These are phyloP conservation scores for Cenchrus americanus DNA, from an alignment of 176 grass and related monocot genomes.

Conservation along the genomic window DNA sequence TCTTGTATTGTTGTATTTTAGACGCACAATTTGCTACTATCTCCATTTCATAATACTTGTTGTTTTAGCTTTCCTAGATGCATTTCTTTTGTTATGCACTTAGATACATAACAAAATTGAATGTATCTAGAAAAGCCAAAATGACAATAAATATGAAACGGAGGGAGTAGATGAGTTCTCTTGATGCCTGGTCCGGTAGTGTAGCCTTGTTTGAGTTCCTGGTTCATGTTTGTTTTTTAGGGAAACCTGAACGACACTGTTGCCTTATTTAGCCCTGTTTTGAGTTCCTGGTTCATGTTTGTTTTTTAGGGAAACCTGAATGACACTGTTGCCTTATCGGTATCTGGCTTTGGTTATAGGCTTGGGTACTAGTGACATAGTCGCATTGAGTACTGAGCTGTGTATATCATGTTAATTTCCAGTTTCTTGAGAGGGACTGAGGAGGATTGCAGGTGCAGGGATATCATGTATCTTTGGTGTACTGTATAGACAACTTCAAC, in stretches of 20 bases:
- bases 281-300: not conserved
- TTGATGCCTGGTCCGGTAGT: no score
- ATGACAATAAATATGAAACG: no score
- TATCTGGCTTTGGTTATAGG: constrained; percentile 15
- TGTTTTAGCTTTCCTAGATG: no score
- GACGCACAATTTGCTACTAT: no score
- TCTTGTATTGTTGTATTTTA: no score
- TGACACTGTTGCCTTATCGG: no score
- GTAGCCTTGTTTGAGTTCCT: not conserved
- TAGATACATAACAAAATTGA: no score
- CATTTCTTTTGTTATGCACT: no score
- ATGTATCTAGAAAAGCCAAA: no score
- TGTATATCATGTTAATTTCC: not conserved
- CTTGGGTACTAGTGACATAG: no score
- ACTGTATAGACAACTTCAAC: constrained; percentile 76
- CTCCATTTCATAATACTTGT: no score
- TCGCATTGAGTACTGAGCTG: not conserved
- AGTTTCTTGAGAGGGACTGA: constrained; percentile 51
- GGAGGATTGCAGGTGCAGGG: constrained; percentile 79
- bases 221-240: not conserved
- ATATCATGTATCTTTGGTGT: constrained; percentile 58
- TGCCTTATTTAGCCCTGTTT: not conserved
- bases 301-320: not conserved
- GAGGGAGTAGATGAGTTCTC: no score
- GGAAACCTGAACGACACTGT: not conserved